Percentiles rank a stretch among this genome's conserved stretches.
Conservation (phyloP, 805 yeast genomes). For the Groenewaldozyma salmanticensis region DNA sequence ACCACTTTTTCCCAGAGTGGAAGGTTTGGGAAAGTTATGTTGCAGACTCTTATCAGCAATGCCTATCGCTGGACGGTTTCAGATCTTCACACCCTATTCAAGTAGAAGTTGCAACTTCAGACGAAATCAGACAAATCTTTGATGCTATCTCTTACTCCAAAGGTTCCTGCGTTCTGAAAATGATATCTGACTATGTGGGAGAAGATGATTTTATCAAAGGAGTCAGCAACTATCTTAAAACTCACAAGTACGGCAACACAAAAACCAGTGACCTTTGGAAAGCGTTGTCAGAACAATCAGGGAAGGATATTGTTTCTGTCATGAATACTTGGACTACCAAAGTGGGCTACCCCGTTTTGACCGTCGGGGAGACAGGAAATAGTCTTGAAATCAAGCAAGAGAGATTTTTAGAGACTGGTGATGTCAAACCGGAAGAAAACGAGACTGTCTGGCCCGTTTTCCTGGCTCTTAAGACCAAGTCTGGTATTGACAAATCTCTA, state of each 20-base stretch:
- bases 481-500: constrained; percentile 18
- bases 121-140: constrained; percentile 72
- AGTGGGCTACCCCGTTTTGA: constrained; percentile 64
- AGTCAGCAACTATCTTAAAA: constrained; percentile 56
- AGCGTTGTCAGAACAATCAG: constrained; percentile 52
- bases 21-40: constrained; percentile 71
- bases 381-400: constrained; percentile 40
- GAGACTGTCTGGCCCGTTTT: constrained; percentile 36
- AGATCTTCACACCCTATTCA: constrained; percentile 70
- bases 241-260: constrained; percentile 59
- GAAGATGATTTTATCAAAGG: constrained; percentile 61
- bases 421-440: constrained; percentile 48
- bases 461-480: constrained; percentile 20
- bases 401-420: constrained; percentile 57
- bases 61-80: constrained; percentile 64
- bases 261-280: constrained; percentile 66
- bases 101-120: constrained; percentile 69
- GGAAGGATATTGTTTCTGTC: constrained; percentile 45
- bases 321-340: constrained; percentile 67
- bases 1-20: constrained; percentile 71
- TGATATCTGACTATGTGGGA: constrained; percentile 67
- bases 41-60: constrained; percentile 63
- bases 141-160: constrained; percentile 74
- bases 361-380: constrained; percentile 33
- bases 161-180: constrained; percentile 69